Evolutionary conservation across 2,329 filamentous ascomycete species (phyloP).

Genomic region (Clonostachys byssicola): DNA sequence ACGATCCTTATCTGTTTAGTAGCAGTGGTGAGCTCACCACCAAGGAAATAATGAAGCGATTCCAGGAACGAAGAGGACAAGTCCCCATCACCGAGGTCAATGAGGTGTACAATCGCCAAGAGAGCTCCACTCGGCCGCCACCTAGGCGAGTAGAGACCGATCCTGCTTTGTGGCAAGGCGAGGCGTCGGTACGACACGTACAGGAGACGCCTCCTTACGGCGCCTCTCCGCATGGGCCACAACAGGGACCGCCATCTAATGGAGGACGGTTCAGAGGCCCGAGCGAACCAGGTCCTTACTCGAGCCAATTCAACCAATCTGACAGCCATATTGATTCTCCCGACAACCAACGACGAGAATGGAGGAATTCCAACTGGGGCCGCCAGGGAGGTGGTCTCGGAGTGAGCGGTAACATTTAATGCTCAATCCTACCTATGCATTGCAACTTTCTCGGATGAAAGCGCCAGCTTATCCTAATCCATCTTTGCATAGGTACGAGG

Average conservation of each 20-base stretch:
- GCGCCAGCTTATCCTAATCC: no score
- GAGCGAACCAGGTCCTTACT: slow-evolving; percentile 3
- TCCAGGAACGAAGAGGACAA: slow-evolving; percentile 68
- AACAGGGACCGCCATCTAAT: slow-evolving; percentile 13
- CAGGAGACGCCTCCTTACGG: slow-evolving; percentile 45
- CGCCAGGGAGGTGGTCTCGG: slow-evolving; percentile 46
- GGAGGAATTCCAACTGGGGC: slow-evolving; percentile 53
- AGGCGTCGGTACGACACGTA: slow-evolving; percentile 78
- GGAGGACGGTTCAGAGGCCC: slow-evolving; percentile 39
- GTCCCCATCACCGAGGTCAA: slow-evolving; percentile 57
- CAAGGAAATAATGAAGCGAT: slow-evolving; percentile 93
- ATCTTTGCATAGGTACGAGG: not conserved
- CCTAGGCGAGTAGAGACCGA: slow-evolving; percentile 79
- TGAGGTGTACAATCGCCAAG: slow-evolving; percentile 52
- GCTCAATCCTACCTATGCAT: not conserved
- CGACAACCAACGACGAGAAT: slow-evolving; percentile 44
- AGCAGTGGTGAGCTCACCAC: slow-evolving; percentile 84
- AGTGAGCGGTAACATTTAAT: slow-evolving; percentile 38
- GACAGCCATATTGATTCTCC: slow-evolving; percentile 33
- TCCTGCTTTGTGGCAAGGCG: slow-evolving; percentile 76
- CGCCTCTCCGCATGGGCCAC: slow-evolving; percentile 13
- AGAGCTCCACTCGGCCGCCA: slow-evolving; percentile 50
- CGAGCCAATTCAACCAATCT: slow-evolving; percentile 33
- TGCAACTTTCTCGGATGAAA: not conserved
- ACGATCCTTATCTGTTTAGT: slow-evolving; percentile 78